A percentile compares a stretch with the other conserved stretches of the same genome.
These are phyloP conservation scores for Salvia splendens DNA, from an alignment of 257 asterid species.

Conservation along the genomic window DNA sequence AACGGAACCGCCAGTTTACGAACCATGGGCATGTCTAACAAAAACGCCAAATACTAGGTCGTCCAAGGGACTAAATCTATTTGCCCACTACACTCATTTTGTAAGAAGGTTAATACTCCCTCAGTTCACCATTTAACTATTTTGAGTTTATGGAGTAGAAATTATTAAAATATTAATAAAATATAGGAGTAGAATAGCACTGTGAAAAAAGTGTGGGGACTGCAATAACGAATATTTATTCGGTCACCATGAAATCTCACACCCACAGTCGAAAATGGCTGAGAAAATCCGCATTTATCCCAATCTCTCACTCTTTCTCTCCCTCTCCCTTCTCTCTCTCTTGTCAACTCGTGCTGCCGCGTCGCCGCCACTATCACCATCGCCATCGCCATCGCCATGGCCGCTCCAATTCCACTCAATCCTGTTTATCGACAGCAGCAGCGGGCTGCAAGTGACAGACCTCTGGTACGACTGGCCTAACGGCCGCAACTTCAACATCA, in stretches of 20 bases:
- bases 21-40: no score
- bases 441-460: conserved; percentile 30
- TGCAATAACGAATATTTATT: neutral
- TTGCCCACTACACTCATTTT: no score
- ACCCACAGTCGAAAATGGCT: conserved; percentile 3
- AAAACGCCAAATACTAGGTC: no score
- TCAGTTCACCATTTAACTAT: no score
- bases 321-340: neutral
- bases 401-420: conserved; percentile 80
- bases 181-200: no score
- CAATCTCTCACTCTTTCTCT: neutral
- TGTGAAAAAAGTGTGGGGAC: neutral
- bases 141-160: no score
- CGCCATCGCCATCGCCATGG: conserved; percentile 44
- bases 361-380: neutral
- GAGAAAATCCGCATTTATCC: neutral
- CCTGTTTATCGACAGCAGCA: conserved; percentile 30
- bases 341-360: neutral
- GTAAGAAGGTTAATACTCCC: no score
- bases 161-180: no score
- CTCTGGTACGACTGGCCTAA: conserved; percentile 77
- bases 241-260: neutral
- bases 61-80: no score
- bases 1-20: no score
- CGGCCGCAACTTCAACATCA: conserved; percentile 71